A percentile compares a stretch with the other conserved stretches of the same genome.
Conservation (phyloP, 192 early-diverging fungal genomes). For the Gonapodya sp. region DNA sequence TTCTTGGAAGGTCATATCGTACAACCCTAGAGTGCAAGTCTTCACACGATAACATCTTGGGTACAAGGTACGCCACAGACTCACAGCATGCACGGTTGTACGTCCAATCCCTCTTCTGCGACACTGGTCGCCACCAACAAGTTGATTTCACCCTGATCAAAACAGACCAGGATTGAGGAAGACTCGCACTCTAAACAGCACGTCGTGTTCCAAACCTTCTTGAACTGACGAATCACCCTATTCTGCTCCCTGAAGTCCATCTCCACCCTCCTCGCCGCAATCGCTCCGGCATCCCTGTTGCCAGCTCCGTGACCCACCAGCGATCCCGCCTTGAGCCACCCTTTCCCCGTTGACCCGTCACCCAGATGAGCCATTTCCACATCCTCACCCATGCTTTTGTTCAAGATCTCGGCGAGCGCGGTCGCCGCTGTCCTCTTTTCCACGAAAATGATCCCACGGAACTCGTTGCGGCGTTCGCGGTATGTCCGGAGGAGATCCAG, state of each 20-base stretch:
- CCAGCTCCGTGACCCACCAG: slow-evolving; percentile 49
- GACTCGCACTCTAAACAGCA: background rate
- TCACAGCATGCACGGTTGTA: slow-evolving; percentile 82
- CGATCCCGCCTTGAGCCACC: slow-evolving; percentile 24
- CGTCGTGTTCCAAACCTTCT: slow-evolving; percentile 3
- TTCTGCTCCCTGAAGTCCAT: slow-evolving; percentile 48
- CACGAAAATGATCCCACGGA: slow-evolving; percentile 84
- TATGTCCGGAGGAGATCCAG: background rate
- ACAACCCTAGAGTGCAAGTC: background rate
- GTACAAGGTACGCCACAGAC: slow-evolving; percentile 37
- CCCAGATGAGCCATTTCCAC: background rate
- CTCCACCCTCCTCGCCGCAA: slow-evolving; percentile 26
- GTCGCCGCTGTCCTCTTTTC: slow-evolving; percentile 60
- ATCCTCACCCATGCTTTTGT: background rate
- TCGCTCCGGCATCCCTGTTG: background rate
- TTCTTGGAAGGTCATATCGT: slow-evolving; percentile 68
- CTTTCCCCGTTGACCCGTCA: background rate
- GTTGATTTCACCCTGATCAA: slow-evolving; percentile 58
- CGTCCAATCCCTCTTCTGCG: slow-evolving; percentile 91
- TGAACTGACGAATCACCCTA: slow-evolving; percentile 8
- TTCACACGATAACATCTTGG: background rate
- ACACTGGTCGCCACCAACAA: slow-evolving; percentile 84
- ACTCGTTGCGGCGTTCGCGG: slow-evolving; percentile 15
- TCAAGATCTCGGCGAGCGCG: slow-evolving; percentile 18
- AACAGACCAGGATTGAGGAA: slow-evolving; percentile 46